Conservation (phyloP, 768 basidiomycete genomes). For the Boletus edulis region DNA sequence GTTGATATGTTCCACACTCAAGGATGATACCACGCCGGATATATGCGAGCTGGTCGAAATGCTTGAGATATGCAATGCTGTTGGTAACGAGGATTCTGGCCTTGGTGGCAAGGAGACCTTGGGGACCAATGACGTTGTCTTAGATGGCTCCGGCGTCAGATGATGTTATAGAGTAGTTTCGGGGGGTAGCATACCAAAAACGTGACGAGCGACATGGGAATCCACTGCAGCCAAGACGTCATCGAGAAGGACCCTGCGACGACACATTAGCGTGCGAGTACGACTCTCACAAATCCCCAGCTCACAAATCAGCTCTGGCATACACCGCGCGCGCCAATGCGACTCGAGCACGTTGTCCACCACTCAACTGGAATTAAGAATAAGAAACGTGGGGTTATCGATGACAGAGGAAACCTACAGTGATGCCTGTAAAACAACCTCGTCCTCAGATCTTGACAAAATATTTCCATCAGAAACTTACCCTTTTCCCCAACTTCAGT, state of each 20-base stretch:
- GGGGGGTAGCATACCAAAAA: conserved; percentile 55
- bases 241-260: conserved; percentile 68
- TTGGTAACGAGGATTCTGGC: conserved; percentile 87
- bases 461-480: conserved; percentile 17
- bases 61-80: conserved; percentile 75
- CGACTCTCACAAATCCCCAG: not conserved
- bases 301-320: conserved; percentile 84
- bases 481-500: conserved; percentile 89
- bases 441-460: not conserved
- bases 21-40: conserved; percentile 81
- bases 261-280: not conserved
- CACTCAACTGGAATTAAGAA: conserved; percentile 52
- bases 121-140: conserved; percentile 87
- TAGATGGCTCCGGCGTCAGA: conserved; percentile 6
- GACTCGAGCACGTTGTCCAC: conserved; percentile 82
- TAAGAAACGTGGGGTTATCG: conserved; percentile 11
- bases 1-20: conserved; percentile 66
- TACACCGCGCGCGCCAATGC: conserved; percentile 88
- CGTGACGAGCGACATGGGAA: conserved; percentile 83
- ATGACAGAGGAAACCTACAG: conserved; percentile 38
- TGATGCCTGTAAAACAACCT: conserved; percentile 43
- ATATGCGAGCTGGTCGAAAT: conserved; percentile 74
- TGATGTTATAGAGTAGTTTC: not conserved
- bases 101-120: conserved; percentile 78
- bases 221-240: conserved; percentile 88